These are phyloP conservation scores for Rhizopus sp. DNA, from an alignment of 371 early-diverging fungal genomes.

Conservation along the genomic window DNA sequence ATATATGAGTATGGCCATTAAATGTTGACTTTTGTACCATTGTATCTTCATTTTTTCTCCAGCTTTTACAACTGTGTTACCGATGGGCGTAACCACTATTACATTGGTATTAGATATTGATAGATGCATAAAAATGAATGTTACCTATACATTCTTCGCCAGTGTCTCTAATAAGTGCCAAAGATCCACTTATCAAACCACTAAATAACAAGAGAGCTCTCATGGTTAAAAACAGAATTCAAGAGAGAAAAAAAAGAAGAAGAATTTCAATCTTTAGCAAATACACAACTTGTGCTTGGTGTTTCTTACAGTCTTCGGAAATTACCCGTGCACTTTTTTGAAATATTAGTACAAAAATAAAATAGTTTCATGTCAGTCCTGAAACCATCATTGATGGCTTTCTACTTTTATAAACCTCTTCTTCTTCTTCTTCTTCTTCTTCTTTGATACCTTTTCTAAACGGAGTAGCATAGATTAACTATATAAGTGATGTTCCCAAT, in stretches of 20 bases:
- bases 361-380: too few species aligned
- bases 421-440: too few species aligned
- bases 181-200: constrained; percentile 1
- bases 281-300: too few species aligned
- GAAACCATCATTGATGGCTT: too few species aligned
- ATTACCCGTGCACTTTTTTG: too few species aligned
- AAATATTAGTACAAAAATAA: too few species aligned
- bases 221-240: constrained; percentile 5
- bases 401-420: too few species aligned
- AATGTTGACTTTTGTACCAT: not conserved
- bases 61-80: constrained; percentile 29
- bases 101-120: not conserved
- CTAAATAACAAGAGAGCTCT: not conserved
- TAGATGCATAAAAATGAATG: not conserved
- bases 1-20: not conserved
- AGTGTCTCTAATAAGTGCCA: not conserved
- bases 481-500: too few species aligned
- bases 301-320: too few species aligned
- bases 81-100: constrained; percentile 23
- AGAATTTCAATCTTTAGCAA: not conserved
- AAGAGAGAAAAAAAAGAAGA: not conserved
- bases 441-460: too few species aligned
- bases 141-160: constrained; percentile 5
- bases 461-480: too few species aligned
- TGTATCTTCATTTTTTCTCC: constrained; percentile 31